Base-by-base conservation (phyloP, 257 asterid species). In the Pogostemon cablin region DNA sequence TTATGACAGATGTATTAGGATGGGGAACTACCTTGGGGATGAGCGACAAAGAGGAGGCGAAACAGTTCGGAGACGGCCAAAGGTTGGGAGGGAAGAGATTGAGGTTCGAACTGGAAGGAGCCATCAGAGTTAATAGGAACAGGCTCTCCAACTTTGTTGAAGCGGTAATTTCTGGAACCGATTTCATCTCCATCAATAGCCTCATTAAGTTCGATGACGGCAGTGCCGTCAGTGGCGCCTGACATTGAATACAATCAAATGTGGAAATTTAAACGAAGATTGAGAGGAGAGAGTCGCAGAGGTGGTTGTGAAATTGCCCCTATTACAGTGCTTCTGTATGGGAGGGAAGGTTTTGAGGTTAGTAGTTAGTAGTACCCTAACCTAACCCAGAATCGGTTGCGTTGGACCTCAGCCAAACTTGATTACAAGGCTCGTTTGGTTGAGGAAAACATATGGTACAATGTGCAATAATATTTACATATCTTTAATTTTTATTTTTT, bases 31-130 rank as follows among this genome's bases (percentile, higher is more conserved):
- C 99, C 99, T 54, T 81, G 35, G 4, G 96, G 79, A 69, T 93
- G 89, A 64, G 93, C 90, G 39, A 89, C 75, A 48, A 91, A 93
- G 49, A 91, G 84, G 70, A 93, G 96, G 61, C 90, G 83, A 69
- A 83, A 85, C 49, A 83, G 92, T 62, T 89, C 82, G 59, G 99
- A 87, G 68, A 91, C 82, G 6, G 93, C 96, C 67, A 93, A 50
- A 34, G 99, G 96, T 58, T 75, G 87, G 9, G 84, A 59, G 1
- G 98, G 98, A 57, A 82, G 87, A 68, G 66, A 66, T 37, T 82
- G 61, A 3, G 88, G 70, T 65, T 89, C 93, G 74, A 86, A 91
- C 6, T 69, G 71, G 52, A 79, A 64, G 67, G 50, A 11, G 42
- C 35, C 71, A 35, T 65, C 75, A 48, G 86, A 66, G 15, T 54